Base-by-base conservation (phyloP, 352 stramenopile species). In the Globisporangium nodosum region DNA sequence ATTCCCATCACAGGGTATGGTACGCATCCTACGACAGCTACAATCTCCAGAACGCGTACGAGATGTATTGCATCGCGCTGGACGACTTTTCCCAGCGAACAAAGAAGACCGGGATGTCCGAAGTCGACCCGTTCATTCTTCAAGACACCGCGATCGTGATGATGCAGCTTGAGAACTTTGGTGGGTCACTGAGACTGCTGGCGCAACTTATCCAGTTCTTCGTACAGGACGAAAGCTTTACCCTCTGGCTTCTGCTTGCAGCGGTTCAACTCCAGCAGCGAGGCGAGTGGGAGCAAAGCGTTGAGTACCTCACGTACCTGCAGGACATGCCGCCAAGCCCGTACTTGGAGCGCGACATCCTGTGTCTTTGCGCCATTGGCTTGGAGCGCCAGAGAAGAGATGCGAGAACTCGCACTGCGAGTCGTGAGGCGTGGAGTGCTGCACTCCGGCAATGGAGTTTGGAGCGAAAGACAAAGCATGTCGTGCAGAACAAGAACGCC, bases 1-100 rank as follows among this genome's bases (percentile, higher is more conserved):
- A 88, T 57, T 71, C 68, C 24, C 82, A 92, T 57, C 79, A 90
- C 70, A 79, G 78, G 72, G 53, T 72, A 7, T 92, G 82, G 82
- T 75, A 92, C 54, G 31, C 51, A 3, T 85, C 76, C 2, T 81
- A 80, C 52, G 80, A 88, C 46, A 31, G 61, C 27, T 74, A 75
- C 49, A 79, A 87, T 39, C 61, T 92, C 31, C 37, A 45, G 5
- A 69, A 68, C 51, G 71, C 82, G 3, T 65, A 85, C 52, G 70
- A 85, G 11, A 35, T 74, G 20, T 90, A 88, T 56, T 75, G 65
- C 16, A 15, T 24, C 0, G 39, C 58, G 11, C 64, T 92, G 2
- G 53, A 75, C n/a, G 56, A 65, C 18, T 40, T 45, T 24, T 27
- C 50, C 15, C 18, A 33, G 31, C 33, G 18, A 31, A 15, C 37